Conservation (phyloP, 768 basidiomycete species). For the Mycena venus region DNA sequence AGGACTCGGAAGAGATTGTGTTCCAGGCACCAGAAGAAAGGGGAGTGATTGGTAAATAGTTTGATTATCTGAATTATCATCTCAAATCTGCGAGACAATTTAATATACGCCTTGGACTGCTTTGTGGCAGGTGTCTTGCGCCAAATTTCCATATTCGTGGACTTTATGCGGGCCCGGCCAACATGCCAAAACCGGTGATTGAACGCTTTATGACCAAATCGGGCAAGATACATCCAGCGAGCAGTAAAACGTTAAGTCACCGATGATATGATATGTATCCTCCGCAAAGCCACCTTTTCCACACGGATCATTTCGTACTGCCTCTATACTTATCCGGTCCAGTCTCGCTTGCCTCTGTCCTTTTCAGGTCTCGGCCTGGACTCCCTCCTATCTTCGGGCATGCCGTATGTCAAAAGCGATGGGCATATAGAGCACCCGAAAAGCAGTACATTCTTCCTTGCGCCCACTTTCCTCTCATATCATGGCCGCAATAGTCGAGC, state of each 20-base stretch:
- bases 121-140: background rate
- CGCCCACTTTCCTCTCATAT: background rate
- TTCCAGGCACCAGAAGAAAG: constrained; percentile 39
- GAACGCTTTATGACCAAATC: background rate
- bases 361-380: background rate
- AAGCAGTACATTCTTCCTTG: background rate
- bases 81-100: background rate
- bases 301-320: background rate
- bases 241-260: background rate
- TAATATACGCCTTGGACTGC: background rate
- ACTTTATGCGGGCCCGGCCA: no score
- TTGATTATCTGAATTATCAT: no score
- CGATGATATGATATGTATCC: background rate
- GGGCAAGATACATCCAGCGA: background rate
- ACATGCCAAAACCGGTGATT: background rate
- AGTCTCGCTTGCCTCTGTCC: constrained; percentile 23
- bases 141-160: background rate
- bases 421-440: no score
- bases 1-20: constrained; percentile 12
- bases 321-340: constrained; percentile 21
- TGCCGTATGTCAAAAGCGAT: no score
- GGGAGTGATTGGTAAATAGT: constrained; percentile 10
- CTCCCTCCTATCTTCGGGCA: background rate
- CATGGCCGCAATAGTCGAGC: constrained; percentile 24
- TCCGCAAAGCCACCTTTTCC: background rate